Base-by-base conservation (phyloP, 1,284 basidiomycete species). In the Singerocomus rubriflavus region DNA sequence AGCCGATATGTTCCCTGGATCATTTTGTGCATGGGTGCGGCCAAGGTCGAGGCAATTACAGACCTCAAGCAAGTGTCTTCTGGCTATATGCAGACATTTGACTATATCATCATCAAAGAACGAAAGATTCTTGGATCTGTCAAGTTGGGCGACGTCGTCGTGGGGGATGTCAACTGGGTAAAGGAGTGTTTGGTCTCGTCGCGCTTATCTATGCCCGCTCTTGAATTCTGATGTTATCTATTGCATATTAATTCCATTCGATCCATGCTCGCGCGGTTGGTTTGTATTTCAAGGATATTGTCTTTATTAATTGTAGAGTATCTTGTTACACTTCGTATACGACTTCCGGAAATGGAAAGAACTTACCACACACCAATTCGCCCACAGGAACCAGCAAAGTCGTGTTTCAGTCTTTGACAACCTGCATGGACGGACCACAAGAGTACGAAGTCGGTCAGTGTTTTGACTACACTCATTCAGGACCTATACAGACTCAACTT, bases 381-480 rank as follows among this genome's bases (percentile, higher is more conserved):
- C 49, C 42, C 41, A 44, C 10, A 9, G 11, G 9, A 11, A 9
- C 41, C 16, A 35, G 37, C 44, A 13, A 44, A 33, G 29, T 39
- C 49, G 40, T 34, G 42, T 48, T 59, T 58, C 33, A 35, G 45
- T 50, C 67, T 21, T 21, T 66, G 62, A 64, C 58, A 43, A 60
- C 46, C 37, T 16, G 8, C 58, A 63, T 70, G 59, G 68, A 69
- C 41, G 51, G 39, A 29, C 47, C 45, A 59, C 61, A 53, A 43
- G 80, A 84, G 59, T 87, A 85, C 64, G 84, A 84, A 79, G 84
- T 87, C 52, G 85, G 84, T 84, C 47, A 66, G 84, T 71, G n/a
- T 44, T 37, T 32, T 39, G 36, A 30, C 27, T 12, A 11, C 12
- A 10, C 30, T 41, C 13, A 13, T 16, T 29, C 5, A 10, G 25